Base-by-base conservation (phyloP, 2,329 filamentous ascomycete species). In the Nigrospora sphaerica region DNA sequence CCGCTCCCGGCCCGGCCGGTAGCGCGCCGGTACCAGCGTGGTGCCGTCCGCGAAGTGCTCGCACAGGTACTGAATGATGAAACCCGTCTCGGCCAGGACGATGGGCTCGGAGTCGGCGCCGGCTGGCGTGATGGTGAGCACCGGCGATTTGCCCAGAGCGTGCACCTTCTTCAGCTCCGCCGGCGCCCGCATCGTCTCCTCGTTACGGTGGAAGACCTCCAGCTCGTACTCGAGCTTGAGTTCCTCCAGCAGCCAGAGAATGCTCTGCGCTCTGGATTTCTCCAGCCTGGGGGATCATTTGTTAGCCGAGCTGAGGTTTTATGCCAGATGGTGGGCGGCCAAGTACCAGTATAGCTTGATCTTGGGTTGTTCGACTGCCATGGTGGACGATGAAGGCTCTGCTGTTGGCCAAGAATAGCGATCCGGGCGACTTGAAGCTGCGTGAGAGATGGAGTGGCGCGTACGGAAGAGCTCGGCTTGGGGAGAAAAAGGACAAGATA, bases 161-260 rank as follows among this genome's bases (percentile, higher is more conserved):
- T 95, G 89, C 34, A 95, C 68, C 52, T 88, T 74, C 59, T 86
- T 83, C 39, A 96, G 76, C 57, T 87, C 85, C 0, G 80, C 71
- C 4, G 88, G 88, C 1, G 91, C 91, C n/a, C 87, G 72, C 56
- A 72, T 76, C 46, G 84, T 77, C 47, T 70, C 59, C 46, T 66
- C 69, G 52, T 73, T 62, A 45, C 91, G 84, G 64, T 88, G 88
- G 74, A 86, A 93, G 45, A 85, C 75, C 59, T 92, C 81, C 48
- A 96, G 69, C 51, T 91, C 80, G 67, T 95, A 95, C 28, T 84
- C 76, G 32, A 95, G 65, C 38, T 85, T 76, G 51, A 93, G 81
- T 65, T 92, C 88, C 62, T 93, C 87, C 38, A 95, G 78, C 7
- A 95, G 81, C 87, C 88, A 95, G 39, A 93, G 71, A 48, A 92